These are phyloP conservation scores for Hymenoscyphus fraxineus DNA, from an alignment of 2,329 filamentous ascomycete genomes.

Conservation along the genomic window DNA sequence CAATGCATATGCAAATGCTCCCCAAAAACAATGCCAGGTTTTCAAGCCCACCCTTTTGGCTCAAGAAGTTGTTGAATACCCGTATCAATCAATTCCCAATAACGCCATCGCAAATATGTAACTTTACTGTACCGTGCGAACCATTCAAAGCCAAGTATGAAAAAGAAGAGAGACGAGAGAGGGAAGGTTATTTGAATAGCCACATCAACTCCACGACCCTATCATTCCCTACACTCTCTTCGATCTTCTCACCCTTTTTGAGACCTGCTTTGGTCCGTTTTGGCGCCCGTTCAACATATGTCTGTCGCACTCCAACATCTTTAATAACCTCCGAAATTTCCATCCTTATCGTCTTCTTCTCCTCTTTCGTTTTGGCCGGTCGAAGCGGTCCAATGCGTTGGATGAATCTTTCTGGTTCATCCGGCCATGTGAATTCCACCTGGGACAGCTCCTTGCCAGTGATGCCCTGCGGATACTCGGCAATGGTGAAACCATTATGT, in stretches of 20 bases:
- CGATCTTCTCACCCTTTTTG: not conserved
- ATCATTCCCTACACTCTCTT: constrained; percentile 13
- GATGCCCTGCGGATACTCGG: constrained; percentile 23
- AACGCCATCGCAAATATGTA: not conserved
- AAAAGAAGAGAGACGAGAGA: not conserved
- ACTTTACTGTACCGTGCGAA: not conserved
- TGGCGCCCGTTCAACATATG: constrained; percentile 20
- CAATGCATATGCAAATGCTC: not conserved
- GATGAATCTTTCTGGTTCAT: constrained; percentile 43
- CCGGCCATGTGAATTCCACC: constrained; percentile 39
- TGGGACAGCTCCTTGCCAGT: constrained; percentile 27
- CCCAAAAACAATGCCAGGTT: not conserved
- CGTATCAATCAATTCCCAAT: not conserved
- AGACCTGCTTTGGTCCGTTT: not conserved
- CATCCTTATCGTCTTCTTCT: constrained; percentile 41
- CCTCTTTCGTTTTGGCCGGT: constrained; percentile 45
- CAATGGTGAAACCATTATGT: constrained; percentile 40
- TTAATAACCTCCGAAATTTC: constrained; percentile 18
- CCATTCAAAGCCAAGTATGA: not conserved
- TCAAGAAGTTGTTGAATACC: not conserved
- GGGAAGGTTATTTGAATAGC: constrained; percentile 16
- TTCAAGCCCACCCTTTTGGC: not conserved
- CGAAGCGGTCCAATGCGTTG: constrained; percentile 49
- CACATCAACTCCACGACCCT: constrained; percentile 27
- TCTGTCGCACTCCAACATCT: constrained; percentile 23